Base-by-base conservation (phyloP, 2,329 filamentous ascomycete genomes). In the Neofusicoccum parvum region DNA sequence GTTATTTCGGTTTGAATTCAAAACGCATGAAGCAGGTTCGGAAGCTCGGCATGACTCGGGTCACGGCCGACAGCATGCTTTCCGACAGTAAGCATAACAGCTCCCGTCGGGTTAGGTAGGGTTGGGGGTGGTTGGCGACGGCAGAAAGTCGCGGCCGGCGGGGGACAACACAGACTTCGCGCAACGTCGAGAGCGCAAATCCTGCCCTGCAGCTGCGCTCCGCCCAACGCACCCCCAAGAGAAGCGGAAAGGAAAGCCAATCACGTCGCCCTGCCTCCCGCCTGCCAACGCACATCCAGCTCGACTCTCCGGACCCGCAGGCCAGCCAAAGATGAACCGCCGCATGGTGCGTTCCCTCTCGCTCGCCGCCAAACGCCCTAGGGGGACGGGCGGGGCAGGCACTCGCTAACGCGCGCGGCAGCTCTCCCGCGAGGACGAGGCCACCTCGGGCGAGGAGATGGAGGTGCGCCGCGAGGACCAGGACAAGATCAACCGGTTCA, bases 401-500 rank as follows among this genome's bases (percentile, higher is more conserved):
- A 45, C 15, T 51, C 27, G 32, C 45, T 54, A 59, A 51, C 70
- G 73, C 65, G 27, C 17, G 54, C 32, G 10, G 27, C 74, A 98
- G 95, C 90, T 99, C 71, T 92, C 92, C 51, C 96, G 92, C 76
- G 94, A 97, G 67, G 94, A 98, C 73, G 95, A 99, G 80, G 90
- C 83, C 66, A 84, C 88, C 20, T 85, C 85, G 62, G 86, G 87
- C 68, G 91, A 95, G 70, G 95, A 99, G 76, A 90, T 93, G 72
- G 92, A 97, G 79, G 95, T 99, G 66, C 91, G 95, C 67, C 91
- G 94, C 74, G 94, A 98, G 78, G 95, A 99, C 77, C 95, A 99
- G 80, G 94, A 98, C 82, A 96, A 95, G 81, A 99, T 99, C 87
- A 99, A 99, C 81, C 90, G 89, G 70, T 99, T 99, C 84, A 97